Evolutionary conservation across 305 asterid species (phyloP).

Genomic region (Andrographis paniculata): DNA sequence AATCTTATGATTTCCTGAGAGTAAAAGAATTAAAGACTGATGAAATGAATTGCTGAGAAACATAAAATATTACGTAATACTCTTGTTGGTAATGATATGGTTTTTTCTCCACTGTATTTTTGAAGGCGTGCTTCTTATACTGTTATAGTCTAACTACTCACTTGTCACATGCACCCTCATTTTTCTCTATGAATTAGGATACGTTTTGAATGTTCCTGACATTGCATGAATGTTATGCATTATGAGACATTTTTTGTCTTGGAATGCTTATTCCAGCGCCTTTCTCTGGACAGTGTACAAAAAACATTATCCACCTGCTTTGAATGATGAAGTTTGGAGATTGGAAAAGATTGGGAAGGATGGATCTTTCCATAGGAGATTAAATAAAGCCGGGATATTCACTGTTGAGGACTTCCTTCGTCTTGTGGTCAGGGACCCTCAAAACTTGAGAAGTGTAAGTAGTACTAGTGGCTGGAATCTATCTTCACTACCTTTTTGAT

Average conservation of each 20-base stretch:
- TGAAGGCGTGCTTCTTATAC: too few relatives aligned
- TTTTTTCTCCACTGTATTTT: too few relatives aligned
- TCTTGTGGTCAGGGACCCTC: slow-evolving; percentile 77
- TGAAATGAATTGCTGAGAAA: too few relatives aligned
- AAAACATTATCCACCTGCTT: slow-evolving; percentile 92
- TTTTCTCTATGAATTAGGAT: too few relatives aligned
- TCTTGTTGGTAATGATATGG: too few relatives aligned
- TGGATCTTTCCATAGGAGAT: slow-evolving; percentile 93
- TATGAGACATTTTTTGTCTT: background rate
- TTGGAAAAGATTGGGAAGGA: slow-evolving; percentile 96
- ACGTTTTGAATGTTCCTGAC: too few relatives aligned
- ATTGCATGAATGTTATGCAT: background rate
- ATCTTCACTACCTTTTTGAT: background rate
- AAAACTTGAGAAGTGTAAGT: slow-evolving; percentile 75
- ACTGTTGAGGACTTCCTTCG: slow-evolving; percentile 86
- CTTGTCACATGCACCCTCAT: too few relatives aligned
- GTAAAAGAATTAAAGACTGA: too few relatives aligned
- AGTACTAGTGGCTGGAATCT: background rate
- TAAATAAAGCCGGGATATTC: slow-evolving; percentile 61
- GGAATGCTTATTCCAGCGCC: background rate
- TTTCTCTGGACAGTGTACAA: slow-evolving; percentile 65
- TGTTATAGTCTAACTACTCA: too few relatives aligned
- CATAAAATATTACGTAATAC: too few relatives aligned
- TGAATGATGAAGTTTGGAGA: slow-evolving; percentile 93
- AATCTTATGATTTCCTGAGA: too few relatives aligned